Evolutionary conservation across 371 early-diverging fungal species (phyloP).

Genomic region (Mucor mucedo): DNA sequence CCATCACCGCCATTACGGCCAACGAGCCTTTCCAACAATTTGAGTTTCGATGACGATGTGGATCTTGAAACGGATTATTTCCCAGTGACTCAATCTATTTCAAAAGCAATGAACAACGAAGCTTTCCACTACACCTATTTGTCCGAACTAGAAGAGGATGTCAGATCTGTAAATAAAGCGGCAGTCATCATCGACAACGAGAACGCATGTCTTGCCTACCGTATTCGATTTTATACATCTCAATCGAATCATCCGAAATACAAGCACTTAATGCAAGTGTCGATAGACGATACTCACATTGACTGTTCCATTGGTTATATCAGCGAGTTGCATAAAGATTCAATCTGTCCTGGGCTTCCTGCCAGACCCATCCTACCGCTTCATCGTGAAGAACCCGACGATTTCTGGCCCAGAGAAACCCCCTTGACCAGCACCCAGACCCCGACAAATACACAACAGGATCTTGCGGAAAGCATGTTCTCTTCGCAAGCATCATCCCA

Average conservation of each 20-base stretch:
- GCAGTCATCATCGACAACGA: constrained; percentile 29
- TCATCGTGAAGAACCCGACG: constrained; percentile 23
- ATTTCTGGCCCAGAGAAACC: constrained; percentile 25
- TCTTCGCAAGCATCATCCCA: too few relatives aligned
- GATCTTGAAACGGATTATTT: constrained; percentile 16
- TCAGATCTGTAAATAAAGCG: constrained; percentile 35
- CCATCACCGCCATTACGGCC: constrained; percentile 3
- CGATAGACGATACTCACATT: constrained; percentile 5
- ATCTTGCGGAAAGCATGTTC: too few relatives aligned
- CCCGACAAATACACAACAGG: too few relatives aligned
- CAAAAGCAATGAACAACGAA: constrained; percentile 7
- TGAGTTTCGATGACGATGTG: background rate
- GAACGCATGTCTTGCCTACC: constrained; percentile 26
- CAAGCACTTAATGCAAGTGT: background rate
- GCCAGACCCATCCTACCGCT: constrained; percentile 30
- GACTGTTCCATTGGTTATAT: constrained; percentile 27
- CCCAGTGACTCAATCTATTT: constrained; percentile 18
- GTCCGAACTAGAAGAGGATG: constrained; percentile 22
- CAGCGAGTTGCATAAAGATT: constrained; percentile 18
- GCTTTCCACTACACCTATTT: constrained; percentile 42
- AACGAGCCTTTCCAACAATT: too few relatives aligned
- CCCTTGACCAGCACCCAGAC: too few relatives aligned
- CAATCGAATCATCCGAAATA: constrained; percentile 32
- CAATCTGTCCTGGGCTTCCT: constrained; percentile 40
- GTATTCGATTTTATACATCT: constrained; percentile 31